Base-by-base conservation (phyloP, 495 filamentous ascomycete species). In the Aspergillus diversus region DNA sequence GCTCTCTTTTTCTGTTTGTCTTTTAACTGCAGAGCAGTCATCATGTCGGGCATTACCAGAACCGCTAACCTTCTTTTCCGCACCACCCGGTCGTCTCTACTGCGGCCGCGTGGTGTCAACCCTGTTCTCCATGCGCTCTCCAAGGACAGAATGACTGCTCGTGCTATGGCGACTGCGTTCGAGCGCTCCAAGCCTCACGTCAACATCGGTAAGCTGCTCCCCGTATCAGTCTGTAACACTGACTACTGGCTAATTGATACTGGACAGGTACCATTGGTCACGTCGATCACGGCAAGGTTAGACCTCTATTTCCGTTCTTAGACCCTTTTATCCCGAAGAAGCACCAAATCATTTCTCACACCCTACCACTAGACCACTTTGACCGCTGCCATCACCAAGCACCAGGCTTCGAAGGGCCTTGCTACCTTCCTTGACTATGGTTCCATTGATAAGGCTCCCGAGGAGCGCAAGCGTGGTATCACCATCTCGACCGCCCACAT, bases 381-480 rank as follows among this genome's bases (percentile, higher is more conserved):
- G 75, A 97, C 94, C 66, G 95, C 95, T 67, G 95, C 96, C 61
- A 99, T 98, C 80, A 98, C 96, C 66, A 99, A 98, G 83, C 85
- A 92, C 71, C 95, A 97, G 77, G 86, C 95, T 62, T 88, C 90
- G 68, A 97, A 98, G 82, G 95, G 95, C 34, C 81, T 92, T 64
- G 96, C 96, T 69, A 90, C 74, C 77, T 99, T 93, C 85, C 88
- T 97, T 67, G 96, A 97, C 51, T 99, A 99, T 84, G 92, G 90
- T 77, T 79, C 95, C 72, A 99, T 99, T 75, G 95, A 99, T 80
- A 99, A 99, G 82, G 95, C 95, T 48, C 95, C 95, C 56, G 95
- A 99, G 79, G 95, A 99, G 86, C 89, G 95, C 69, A 97, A 97
- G 85, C 96, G 95, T 87, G 95, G 95, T 89, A 99, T 99, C 79